phyloP scores from a whole-genome alignment of 2,329 filamentous ascomycete species.

The Zasmidium angulare region DNA sequence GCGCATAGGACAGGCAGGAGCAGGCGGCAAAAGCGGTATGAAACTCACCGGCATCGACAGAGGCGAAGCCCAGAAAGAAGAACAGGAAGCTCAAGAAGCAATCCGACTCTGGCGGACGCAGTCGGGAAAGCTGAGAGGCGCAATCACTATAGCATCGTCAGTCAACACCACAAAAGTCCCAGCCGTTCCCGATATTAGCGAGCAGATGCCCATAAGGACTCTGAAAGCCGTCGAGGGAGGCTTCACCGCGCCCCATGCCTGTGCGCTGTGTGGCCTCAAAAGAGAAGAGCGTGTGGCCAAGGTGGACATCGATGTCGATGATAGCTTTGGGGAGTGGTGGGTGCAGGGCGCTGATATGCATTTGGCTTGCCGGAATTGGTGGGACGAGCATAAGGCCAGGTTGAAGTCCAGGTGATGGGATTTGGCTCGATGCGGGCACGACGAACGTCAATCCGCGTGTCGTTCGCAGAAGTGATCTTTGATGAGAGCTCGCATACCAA shows the following conservation, averaged over 20 bases:
- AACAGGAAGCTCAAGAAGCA: conserved; percentile 79
- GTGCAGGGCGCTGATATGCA: conserved; percentile 62
- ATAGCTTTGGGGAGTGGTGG: conserved; percentile 98
- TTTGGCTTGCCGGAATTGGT: conserved; percentile 73
- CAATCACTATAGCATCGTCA: conserved; percentile 63
- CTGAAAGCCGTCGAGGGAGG: conserved; percentile 65
- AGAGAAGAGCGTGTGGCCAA: conserved; percentile 78
- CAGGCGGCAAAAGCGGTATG: conserved; percentile 77
- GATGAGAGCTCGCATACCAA: too few relatives aligned
- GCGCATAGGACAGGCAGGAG: conserved; percentile 74
- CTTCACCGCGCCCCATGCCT: conserved; percentile 70
- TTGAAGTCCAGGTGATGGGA: conserved; percentile 64
- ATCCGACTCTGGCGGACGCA: conserved; percentile 72
- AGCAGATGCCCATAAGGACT: conserved; percentile 66
- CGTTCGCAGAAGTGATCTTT: too few relatives aligned
- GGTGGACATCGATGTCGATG: conserved; percentile 74
- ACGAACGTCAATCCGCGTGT: too few relatives aligned
- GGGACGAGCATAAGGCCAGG: conserved; percentile 71
- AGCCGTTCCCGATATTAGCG: conserved; percentile 67
- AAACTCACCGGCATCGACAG: conserved; percentile 86
- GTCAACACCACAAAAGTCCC: conserved; percentile 33
- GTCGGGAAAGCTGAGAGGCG: conserved; percentile 71
- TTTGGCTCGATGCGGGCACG: too few relatives aligned
- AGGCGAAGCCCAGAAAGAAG: conserved; percentile 76
- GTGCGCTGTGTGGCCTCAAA: conserved; percentile 83